phyloP scores from a whole-genome alignment of 176 grass and related monocot genomes.

The Miscanthus lutarioriparius region DNA sequence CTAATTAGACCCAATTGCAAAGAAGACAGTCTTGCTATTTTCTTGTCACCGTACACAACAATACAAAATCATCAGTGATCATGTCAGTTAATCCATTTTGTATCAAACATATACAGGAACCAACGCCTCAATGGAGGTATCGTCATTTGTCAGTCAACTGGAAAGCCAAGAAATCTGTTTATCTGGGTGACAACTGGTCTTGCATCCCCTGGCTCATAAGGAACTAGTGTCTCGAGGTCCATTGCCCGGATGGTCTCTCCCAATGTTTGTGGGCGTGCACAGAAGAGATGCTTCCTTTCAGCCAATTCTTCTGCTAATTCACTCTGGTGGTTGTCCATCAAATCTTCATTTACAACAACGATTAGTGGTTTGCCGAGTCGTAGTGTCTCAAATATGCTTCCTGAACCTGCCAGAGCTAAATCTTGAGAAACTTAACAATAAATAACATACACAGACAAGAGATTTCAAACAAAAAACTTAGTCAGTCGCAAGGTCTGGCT shows the following conservation, averaged over 20 bases:
- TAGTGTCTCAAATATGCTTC: slow-evolving; percentile 89
- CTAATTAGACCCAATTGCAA: not conserved
- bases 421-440: not conserved
- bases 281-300: slow-evolving; percentile 76
- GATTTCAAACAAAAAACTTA: not conserved
- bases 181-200: slow-evolving; percentile 50
- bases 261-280: slow-evolving; percentile 54
- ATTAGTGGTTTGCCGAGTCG: slow-evolving; percentile 66
- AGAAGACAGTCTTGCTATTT: not conserved
- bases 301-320: slow-evolving; percentile 84
- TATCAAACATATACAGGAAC: not conserved
- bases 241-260: slow-evolving; percentile 52
- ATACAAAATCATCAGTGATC: not conserved
- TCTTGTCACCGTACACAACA: not conserved
- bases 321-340: slow-evolving; percentile 92
- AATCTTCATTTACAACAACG: slow-evolving; percentile 82
- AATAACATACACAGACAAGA: not conserved
- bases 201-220: slow-evolving; percentile 58
- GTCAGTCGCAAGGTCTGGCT: not conserved
- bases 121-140: not conserved
- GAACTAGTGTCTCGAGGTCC: slow-evolving; percentile 51
- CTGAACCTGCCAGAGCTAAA: slow-evolving; percentile 54
- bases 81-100: not conserved
- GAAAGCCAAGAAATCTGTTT: slow-evolving; percentile 66
- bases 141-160: slow-evolving; percentile 2